Evolutionary conservation across 768 basidiomycete species (phyloP).

Genomic region (Kwoniella dendrophila): DNA sequence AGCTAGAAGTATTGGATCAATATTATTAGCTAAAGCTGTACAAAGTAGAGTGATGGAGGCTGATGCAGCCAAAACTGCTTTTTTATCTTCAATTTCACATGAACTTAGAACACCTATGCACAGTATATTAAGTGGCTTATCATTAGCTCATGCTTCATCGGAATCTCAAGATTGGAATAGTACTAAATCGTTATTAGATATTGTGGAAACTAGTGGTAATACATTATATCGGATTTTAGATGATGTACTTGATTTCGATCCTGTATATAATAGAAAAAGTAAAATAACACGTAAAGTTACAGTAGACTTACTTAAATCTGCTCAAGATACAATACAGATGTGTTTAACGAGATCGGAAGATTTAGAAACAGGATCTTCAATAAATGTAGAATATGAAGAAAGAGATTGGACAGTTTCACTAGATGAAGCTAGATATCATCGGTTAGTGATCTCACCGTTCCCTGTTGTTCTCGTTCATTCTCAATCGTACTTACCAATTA

Average conservation of each 20-base stretch:
- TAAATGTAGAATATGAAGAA: conserved; percentile 36
- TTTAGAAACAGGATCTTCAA: neutral
- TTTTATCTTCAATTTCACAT: conserved; percentile 46
- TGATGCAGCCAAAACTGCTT: conserved; percentile 43
- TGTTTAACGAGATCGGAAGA: conserved; percentile 8
- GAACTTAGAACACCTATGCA: conserved; percentile 50
- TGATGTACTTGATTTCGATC: conserved; percentile 42
- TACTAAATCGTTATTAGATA: conserved; percentile 3
- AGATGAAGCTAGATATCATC: conserved; percentile 33
- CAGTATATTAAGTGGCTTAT: conserved; percentile 38
- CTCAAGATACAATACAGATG: conserved; percentile 5
- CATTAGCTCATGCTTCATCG: conserved; percentile 31
- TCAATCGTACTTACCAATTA: neutral
- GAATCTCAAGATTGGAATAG: conserved; percentile 17
- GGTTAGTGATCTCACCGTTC: conserved; percentile 29
- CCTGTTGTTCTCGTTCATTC: too few species aligned
- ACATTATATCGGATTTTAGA: conserved; percentile 39
- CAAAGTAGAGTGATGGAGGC: conserved; percentile 31
- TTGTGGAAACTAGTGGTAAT: conserved; percentile 32
- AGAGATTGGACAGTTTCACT: conserved; percentile 37
- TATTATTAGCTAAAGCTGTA: conserved; percentile 33
- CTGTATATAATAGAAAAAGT: neutral
- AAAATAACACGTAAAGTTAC: neutral
- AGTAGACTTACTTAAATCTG: conserved; percentile 1
- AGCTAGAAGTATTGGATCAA: conserved; percentile 28